Evolutionary conservation across 768 basidiomycete species (phyloP), one percentile per base, ranked within the genome.

Genomic region (Boletus tylopilopsis): DNA sequence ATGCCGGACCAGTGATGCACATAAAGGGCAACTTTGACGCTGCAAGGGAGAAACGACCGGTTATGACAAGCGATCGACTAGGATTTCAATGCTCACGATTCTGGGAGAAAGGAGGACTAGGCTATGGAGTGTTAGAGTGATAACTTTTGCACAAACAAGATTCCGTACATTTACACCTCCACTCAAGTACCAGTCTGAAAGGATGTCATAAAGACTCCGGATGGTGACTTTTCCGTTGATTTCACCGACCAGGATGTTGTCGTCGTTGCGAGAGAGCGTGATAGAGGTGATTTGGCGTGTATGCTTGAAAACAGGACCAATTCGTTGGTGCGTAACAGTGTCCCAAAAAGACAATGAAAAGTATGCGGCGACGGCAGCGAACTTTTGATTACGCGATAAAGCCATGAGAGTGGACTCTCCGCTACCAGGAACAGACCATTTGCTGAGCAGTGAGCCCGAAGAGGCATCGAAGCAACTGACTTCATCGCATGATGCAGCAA

Each of bases 1-100:
- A 49, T 22, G 16, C 29, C 2, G 2, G 9, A 21, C 45, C 19
- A 3, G 30, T 21, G 21, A 54, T 19, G 27, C 5, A 11, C 22
- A 54, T 42, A 5, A 54, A 25, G 2, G 54, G 54, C 4, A 49
- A 10, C 53, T 44, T 5, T 2, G 13, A 45, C 0, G 3, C 51
- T 53, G 7, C 1, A 5, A 11, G 15, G 1, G 9, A 16, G 21
- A 35, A 10, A 6, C 0, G 22, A 12, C 2, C 7, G 13, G 12
- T 51, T 1, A 41, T 35, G n/a, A 10, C 1, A 15, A 23, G 11
- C 18, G 12, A 33, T 0, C 1, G 19, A 5, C 7, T 2, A 1
- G 24, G 12, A 1, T 5, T 29, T 22, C 6, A 30, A 15, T 0
- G 29, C 52, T 54, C 27, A 53, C 51, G 8, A 27, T 22, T 2